Evolutionary conservation across 345 rosid species (phyloP).

Genomic region (Adansonia digitata): DNA sequence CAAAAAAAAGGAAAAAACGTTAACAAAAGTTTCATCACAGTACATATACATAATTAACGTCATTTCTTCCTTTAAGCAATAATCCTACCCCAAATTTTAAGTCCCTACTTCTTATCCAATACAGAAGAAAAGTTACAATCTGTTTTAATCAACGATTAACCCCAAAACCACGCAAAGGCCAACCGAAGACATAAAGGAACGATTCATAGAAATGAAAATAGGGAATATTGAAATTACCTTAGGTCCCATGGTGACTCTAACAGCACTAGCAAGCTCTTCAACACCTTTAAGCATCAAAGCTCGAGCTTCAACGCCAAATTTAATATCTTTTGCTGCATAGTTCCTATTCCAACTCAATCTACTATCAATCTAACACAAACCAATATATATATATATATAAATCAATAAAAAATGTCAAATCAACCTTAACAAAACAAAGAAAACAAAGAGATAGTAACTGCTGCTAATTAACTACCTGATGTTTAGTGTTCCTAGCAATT

Average conservation of each 20-base stretch:
- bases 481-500: conserved; percentile 43
- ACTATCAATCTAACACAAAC: conserved; percentile 52
- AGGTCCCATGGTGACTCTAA: conserved; percentile 95
- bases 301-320: conserved; percentile 82
- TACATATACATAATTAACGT: background rate
- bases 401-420: background rate
- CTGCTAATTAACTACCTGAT: conserved; percentile 44
- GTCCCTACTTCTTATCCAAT: background rate
- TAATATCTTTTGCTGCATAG: conserved; percentile 90
- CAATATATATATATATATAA: background rate
- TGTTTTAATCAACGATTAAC: background rate
- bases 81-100: background rate
- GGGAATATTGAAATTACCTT: conserved; percentile 44
- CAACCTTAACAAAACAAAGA: background rate
- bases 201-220: background rate
- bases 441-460: background rate
- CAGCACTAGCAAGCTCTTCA: conserved; percentile 94
- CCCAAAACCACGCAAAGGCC: background rate
- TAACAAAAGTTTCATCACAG: background rate
- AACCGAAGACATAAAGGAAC: background rate
- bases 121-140: background rate
- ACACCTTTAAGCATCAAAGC: conserved; percentile 91
- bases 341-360: conserved; percentile 68
- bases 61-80: background rate
- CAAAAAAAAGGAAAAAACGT: background rate